Percentiles rank a stretch among this genome's conserved stretches.
Evolutionary conservation across 2,329 filamentous ascomycete genomes (phyloP).

Genomic region (Talaromyces sp.): DNA sequence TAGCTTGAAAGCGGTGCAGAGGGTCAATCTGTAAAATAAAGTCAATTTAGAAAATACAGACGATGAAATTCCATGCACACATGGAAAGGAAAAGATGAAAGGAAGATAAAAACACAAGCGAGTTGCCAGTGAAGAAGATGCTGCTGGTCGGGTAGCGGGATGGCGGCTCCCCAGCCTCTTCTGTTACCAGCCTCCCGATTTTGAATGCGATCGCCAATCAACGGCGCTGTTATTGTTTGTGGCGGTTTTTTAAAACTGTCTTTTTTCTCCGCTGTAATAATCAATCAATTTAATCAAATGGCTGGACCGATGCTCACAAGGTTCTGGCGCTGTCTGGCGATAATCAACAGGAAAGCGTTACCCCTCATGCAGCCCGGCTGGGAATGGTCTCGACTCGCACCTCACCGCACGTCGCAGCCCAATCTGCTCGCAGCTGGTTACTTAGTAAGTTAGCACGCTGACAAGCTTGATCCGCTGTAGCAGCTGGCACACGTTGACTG

Average conservation of each 20-base stretch:
- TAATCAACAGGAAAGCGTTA: neutral
- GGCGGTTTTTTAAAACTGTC: neutral
- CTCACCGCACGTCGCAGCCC: neutral
- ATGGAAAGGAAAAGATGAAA: neutral
- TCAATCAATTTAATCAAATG: neutral
- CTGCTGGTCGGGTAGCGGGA: conserved; percentile 2
- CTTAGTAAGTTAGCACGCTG: neutral
- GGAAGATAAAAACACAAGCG: neutral
- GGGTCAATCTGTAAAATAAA: neutral
- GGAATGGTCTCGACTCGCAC: neutral
- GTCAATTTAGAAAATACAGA: neutral
- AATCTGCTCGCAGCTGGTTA: neutral
- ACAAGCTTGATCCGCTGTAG: neutral
- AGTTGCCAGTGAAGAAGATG: conserved; percentile 2
- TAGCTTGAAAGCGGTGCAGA: neutral
- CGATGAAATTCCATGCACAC: neutral
- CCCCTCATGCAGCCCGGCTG: neutral
- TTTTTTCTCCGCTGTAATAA: neutral
- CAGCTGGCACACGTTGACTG: neutral
- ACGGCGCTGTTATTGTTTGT: neutral
- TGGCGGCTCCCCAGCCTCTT: conserved; percentile 12
- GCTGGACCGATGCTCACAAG: neutral
- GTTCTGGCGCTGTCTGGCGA: neutral
- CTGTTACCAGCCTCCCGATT: conserved; percentile 13
- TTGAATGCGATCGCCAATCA: conserved; percentile 8